Evolutionary conservation across 1,139 yeast genomes (phyloP), one percentile per base, ranked within the genome.

Genomic region (Groenewaldozyma auringiensis): DNA sequence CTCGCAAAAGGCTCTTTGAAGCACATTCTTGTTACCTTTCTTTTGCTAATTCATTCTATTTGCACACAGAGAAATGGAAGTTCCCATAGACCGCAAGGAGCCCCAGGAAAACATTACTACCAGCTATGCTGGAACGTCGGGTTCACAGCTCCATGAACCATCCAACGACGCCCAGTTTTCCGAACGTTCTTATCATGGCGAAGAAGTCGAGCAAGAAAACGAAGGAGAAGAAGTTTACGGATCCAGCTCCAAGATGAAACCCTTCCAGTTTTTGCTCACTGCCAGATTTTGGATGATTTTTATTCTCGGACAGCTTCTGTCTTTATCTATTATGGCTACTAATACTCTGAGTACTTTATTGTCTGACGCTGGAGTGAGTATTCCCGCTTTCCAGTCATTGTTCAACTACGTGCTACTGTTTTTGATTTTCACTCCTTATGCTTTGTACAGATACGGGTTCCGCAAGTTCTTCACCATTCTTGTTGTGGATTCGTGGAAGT

Each of bases 301-400:
- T 37, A 35, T 69, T 32, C 63, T 62, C 37, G 74, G 74, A 40
- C 74, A 70, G 56, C 55, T 69, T 37, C 57, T 70, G 41, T 68
- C 73, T 13, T 53, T 68, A 53, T 58, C 68, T 48, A 60, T 70
- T 41, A 68, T 67, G 13, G 67, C 71, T 35, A 70, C 74, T 29
- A 70, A 70, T 52, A 69, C 73, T 21, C 53, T 70, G 52, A 67
- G 73, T 21, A 63, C 72, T 3, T 67, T 57, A 40, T 50, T 70
- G 58, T 63, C 65, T 34, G 52, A 66, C 41, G 60, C 60, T 14
- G 69, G 69, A 18, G 60, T 62, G 52, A 58, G 67, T 31, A 64
- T 70, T 51, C 74, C 74, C 21, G 72, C 74, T 2, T 66, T 70
- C 53, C 74, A 70, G 56, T 61, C 70, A 33, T 51, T 70, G 50